These are phyloP conservation scores for Apiotrichum mycotoxinovorans DNA, from an alignment of 1,284 basidiomycete genomes.

Conservation along the genomic window DNA sequence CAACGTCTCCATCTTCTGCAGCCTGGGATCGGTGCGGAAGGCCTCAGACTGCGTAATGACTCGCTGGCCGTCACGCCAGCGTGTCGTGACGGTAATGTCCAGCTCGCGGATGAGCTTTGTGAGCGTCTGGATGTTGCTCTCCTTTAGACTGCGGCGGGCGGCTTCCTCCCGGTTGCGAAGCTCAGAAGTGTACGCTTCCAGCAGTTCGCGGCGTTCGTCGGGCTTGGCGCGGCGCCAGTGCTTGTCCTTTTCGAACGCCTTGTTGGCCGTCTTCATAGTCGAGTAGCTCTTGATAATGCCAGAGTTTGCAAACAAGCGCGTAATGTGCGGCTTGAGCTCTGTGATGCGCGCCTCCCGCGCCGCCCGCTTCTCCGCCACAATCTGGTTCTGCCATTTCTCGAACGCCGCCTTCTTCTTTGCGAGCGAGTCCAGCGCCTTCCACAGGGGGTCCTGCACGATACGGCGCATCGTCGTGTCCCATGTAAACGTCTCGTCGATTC, in stretches of 20 bases:
- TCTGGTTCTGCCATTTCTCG: conserved; percentile 59
- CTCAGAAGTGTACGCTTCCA: conserved; percentile 82
- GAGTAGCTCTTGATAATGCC: conserved; percentile 82
- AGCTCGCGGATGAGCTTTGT: conserved; percentile 73
- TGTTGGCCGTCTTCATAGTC: conserved; percentile 80
- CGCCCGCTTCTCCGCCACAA: conserved; percentile 67
- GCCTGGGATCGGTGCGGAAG: conserved; percentile 68
- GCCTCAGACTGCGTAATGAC: conserved; percentile 70
- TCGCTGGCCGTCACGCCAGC: conserved; percentile 77
- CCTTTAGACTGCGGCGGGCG: conserved; percentile 59
- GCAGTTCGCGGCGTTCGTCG: conserved; percentile 75
- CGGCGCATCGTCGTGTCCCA: conserved; percentile 98
- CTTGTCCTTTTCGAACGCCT: conserved; percentile 72
- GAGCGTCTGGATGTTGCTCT: conserved; percentile 72
- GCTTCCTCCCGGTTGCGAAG: conserved; percentile 81
- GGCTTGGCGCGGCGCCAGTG: conserved; percentile 84
- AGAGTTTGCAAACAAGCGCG: conserved; percentile 77
- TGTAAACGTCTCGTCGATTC: conserved; percentile 86
- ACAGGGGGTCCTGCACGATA: conserved; percentile 95
- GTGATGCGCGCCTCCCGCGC: conserved; percentile 74
- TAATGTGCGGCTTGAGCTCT: conserved; percentile 74
- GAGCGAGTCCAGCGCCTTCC: conserved; percentile 87
- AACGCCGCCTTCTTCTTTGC: conserved; percentile 92
- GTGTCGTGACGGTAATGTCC: conserved; percentile 79
- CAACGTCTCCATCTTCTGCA: conserved; percentile 75